phyloP scores from a whole-genome alignment of 352 stramenopile genomes.

The Pythium aphanidermatum region DNA sequence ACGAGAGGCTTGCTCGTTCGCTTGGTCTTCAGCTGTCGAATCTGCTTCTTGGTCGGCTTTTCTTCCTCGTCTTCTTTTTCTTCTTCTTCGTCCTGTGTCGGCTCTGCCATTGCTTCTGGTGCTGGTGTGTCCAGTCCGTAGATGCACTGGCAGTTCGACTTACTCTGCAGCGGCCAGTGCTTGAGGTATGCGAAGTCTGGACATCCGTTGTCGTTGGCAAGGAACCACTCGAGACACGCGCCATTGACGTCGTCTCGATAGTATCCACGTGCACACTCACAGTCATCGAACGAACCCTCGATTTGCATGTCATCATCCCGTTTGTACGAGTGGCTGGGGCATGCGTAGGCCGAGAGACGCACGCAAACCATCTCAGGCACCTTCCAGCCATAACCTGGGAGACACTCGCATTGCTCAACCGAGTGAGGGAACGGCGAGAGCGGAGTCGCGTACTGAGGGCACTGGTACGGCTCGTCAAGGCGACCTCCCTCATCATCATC shows the following conservation, averaged over 20 bases:
- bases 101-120: constrained; percentile 5
- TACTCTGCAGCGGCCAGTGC: constrained; percentile 74
- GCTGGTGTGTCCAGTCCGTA: constrained; percentile 36
- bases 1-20: neutral
- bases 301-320: constrained; percentile 20
- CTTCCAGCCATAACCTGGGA: constrained; percentile 72
- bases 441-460: constrained; percentile 49
- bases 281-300: constrained; percentile 55
- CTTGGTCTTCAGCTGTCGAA: constrained; percentile 9
- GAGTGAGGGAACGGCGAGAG: constrained; percentile 53
- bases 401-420: constrained; percentile 67
- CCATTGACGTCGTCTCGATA: constrained; percentile 48
- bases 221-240: constrained; percentile 59
- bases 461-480: constrained; percentile 26
- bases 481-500: constrained; percentile 7
- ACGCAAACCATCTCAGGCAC: constrained; percentile 61
- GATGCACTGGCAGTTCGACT: constrained; percentile 65
- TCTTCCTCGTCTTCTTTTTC: constrained; percentile 11
- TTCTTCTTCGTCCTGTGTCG: constrained; percentile 2
- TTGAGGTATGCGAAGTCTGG: constrained; percentile 50
- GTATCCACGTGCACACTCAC: constrained; percentile 60
- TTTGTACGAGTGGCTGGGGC: constrained; percentile 55
- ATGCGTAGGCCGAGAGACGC: constrained; percentile 48
- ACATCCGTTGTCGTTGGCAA: constrained; percentile 59
- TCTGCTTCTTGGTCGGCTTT: constrained; percentile 18